These are phyloP conservation scores for Candida ulmi DNA, from an alignment of 805 yeast species.

Conservation along the genomic window DNA sequence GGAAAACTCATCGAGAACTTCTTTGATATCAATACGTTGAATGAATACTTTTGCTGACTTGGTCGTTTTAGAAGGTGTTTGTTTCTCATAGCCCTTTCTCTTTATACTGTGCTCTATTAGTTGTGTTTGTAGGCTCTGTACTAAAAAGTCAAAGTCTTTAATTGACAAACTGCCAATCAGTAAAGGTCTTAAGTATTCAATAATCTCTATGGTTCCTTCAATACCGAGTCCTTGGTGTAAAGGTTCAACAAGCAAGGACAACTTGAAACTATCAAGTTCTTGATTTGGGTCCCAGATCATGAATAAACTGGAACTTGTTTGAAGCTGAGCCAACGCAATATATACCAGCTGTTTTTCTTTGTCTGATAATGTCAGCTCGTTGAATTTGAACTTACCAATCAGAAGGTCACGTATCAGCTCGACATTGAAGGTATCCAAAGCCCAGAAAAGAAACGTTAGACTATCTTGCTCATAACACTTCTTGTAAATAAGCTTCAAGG, in stretches of 20 bases:
- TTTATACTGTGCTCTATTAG: constrained; percentile 3
- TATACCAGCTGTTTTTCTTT: background rate
- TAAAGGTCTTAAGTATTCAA: background rate
- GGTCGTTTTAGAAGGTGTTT: background rate
- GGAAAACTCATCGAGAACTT: background rate
- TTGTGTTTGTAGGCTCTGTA: constrained; percentile 3
- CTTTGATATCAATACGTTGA: constrained; percentile 16
- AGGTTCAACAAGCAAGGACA: background rate
- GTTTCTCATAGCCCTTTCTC: constrained; percentile 4
- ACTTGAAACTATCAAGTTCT: background rate
- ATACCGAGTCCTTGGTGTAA: constrained; percentile 1
- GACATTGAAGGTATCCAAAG: background rate
- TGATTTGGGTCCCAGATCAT: background rate
- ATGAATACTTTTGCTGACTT: constrained; percentile 6
- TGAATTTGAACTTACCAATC: no score
- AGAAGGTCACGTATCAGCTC: no score
- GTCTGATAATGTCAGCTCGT: background rate
- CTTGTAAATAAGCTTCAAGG: background rate
- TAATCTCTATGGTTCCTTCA: background rate
- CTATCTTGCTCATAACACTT: background rate
- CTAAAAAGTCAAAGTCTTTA: constrained; percentile 11
- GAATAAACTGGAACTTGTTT: background rate
- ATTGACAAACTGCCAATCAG: background rate
- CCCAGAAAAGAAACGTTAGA: background rate
- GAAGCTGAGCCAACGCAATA: background rate